Evolutionary conservation across 2,329 filamentous ascomycete genomes (phyloP).

Genomic region (Curvularia hawaiiensis): DNA sequence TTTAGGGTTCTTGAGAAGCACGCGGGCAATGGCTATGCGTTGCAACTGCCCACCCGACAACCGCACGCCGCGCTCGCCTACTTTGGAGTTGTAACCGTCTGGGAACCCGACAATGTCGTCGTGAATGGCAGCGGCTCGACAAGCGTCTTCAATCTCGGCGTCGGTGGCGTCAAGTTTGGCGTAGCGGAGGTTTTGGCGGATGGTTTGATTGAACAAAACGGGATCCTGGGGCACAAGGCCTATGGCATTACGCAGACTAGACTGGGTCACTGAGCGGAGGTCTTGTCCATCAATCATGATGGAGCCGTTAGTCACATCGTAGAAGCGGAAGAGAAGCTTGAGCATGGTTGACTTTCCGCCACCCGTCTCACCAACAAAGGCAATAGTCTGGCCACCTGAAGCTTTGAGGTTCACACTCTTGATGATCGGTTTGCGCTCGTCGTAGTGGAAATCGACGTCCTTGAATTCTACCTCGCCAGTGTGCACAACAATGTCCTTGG

Average conservation of each 20-base stretch:
- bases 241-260: slow-evolving; percentile 62
- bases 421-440: slow-evolving; percentile 58
- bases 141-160: slow-evolving; percentile 64
- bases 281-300: slow-evolving; percentile 66
- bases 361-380: slow-evolving; percentile 67
- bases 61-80: slow-evolving; percentile 49
- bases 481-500: slow-evolving; percentile 50
- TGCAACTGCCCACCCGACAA: slow-evolving; percentile 71
- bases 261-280: slow-evolving; percentile 62
- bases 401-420: slow-evolving; percentile 56
- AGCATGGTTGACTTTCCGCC: slow-evolving; percentile 67
- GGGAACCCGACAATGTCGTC: slow-evolving; percentile 66
- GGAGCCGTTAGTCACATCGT: slow-evolving; percentile 60
- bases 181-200: slow-evolving; percentile 70
- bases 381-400: slow-evolving; percentile 60
- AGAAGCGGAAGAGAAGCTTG: slow-evolving; percentile 65
- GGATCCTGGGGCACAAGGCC: slow-evolving; percentile 70
- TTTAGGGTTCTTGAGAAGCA: slow-evolving; percentile 79
- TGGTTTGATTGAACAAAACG: slow-evolving; percentile 66
- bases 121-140: slow-evolving; percentile 66
- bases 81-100: slow-evolving; percentile 47
- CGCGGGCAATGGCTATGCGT: slow-evolving; percentile 71
- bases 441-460: slow-evolving; percentile 62
- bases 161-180: slow-evolving; percentile 65
- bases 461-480: slow-evolving; percentile 60